Base-by-base conservation (phyloP, 441 rosid species). In the Populus hybrid region DNA sequence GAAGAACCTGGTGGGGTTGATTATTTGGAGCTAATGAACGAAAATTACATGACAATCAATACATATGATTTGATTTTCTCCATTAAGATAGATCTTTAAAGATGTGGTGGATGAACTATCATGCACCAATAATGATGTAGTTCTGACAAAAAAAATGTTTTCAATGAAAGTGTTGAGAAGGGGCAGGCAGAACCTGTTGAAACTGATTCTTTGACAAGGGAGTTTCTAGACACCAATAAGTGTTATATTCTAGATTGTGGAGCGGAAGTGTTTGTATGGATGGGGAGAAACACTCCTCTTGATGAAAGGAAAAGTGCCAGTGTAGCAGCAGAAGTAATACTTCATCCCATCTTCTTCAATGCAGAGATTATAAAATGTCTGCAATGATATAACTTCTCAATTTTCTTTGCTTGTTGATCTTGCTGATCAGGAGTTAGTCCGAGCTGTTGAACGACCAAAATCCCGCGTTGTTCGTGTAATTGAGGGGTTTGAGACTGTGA, bases 401-500 rank as follows among this genome's bases (percentile, higher is more conserved):
- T 77, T 54, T 64, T 77, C 36, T 69, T 38, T 46, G n/a, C 75
- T 34, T 78, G 61, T 76, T 84, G 74, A 74, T 82, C 46, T 54
- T 40, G 69, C 69, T 78, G 66, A 71, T 70, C 91, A 96, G 98
- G 98, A 90, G 82, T 80, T 93, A 73, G 83, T 90, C 63, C 84
- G 74, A 21, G 76, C 83, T 24, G 86, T 89, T 75, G 92, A 89
- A 71, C 85, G 89, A 72, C 83, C 90, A 26, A 87, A 89, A 79
- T 85, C 89, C 67, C 95, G 86, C 73, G 81, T 96, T 70, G 86
- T 94, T 76, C 92, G 96, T 78, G 82, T 93, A 73, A 96, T 93
- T 83, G 99, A 96, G 86, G 99, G 99, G 78, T 94, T 88, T 82
- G 99, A 96, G 89, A 90, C 98, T 1, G 97, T 94, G 76, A 85